Evolutionary conservation across 768 basidiomycete genomes (phyloP), one percentile per base, ranked within the genome.

Genomic region (Boletus patriciae): DNA sequence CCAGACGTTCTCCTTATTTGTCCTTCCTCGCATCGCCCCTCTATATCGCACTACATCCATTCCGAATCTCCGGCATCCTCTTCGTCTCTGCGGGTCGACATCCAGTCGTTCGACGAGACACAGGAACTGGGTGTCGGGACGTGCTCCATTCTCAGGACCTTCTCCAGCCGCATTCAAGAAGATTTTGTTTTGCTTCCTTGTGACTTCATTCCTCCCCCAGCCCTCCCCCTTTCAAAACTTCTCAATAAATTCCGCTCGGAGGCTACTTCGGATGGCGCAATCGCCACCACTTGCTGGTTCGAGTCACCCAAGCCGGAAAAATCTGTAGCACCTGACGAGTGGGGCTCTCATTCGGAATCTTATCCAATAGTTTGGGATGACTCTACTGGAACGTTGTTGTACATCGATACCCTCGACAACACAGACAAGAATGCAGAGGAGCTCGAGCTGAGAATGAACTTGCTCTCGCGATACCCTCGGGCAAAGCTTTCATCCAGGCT

Each of bases 171-270:
- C 46, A 94, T 95, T 59, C 78, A 81, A 59, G 84, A 84, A 57
- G 95, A 97, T 71, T 95, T 97, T 70, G 82, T 97, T 40, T 72
- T 98, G 23, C 80, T 98, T 2, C 89, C 95, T 8, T 97, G 94
- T 67, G 95, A 98, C 70, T 91, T 97, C 48, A 80, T 94, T 21
- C 87, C 94, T 10, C 88, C 94, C 0, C 76, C 86, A 0, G 74
- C 82, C 0, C 78, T 97, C n/a, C 77, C 87, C 6, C 80, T 98
- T 8, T 79, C 80, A 31, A 74, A 73, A 0, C 73, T 97, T 2
- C 76, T 97, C 43, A 85, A 98, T 72, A 88, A 86, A 66, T 95
- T 94, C 70, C 85, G 95, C 33, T 80, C 82, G 12, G 87, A 93
- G 60, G 74, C 82, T 0, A 77, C 84, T 50, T 79, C 83, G 37